These are phyloP conservation scores for Pichia thaimueangensis DNA, from an alignment of 805 yeast species.

Conservation along the genomic window DNA sequence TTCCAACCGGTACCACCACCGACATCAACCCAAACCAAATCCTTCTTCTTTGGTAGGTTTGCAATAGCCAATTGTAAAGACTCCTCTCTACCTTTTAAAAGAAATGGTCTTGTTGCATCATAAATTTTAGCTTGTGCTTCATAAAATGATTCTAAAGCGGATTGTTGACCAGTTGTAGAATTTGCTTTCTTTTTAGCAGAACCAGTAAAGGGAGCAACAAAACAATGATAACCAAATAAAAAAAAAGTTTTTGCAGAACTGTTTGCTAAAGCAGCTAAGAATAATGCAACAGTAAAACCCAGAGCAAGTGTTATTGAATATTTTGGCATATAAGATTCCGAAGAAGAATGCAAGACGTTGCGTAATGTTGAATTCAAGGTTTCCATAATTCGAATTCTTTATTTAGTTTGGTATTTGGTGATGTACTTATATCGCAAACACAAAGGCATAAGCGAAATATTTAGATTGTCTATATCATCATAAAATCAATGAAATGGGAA, in stretches of 20 bases:
- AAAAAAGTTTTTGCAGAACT: slow-evolving; percentile 17
- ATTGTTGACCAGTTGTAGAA: slow-evolving; percentile 43
- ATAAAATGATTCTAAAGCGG: slow-evolving; percentile 63
- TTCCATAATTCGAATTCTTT: too few relatives aligned
- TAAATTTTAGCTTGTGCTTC: slow-evolving; percentile 71
- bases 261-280: slow-evolving; percentile 11
- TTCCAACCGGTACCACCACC: slow-evolving; percentile 88
- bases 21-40: slow-evolving; percentile 67
- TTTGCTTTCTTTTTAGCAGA: slow-evolving; percentile 23
- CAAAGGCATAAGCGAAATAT: too few relatives aligned
- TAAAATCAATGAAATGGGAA: too few relatives aligned
- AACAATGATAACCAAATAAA: slow-evolving; percentile 44
- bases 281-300: not conserved
- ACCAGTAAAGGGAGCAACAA: slow-evolving; percentile 49
- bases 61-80: slow-evolving; percentile 54
- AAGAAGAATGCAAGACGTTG: not conserved
- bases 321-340: slow-evolving; percentile 5
- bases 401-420: too few relatives aligned
- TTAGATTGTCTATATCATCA: too few relatives aligned
- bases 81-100: slow-evolving; percentile 65
- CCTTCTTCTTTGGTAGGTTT: slow-evolving; percentile 40
- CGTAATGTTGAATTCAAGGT: slow-evolving; percentile 3
- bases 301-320: slow-evolving; percentile 3
- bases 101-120: slow-evolving; percentile 60
- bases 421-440: too few relatives aligned